Evolutionary conservation across 106 monocot genomes (phyloP), one percentile per base, ranked within the genome.

Genomic region (Allium fistulosum): DNA sequence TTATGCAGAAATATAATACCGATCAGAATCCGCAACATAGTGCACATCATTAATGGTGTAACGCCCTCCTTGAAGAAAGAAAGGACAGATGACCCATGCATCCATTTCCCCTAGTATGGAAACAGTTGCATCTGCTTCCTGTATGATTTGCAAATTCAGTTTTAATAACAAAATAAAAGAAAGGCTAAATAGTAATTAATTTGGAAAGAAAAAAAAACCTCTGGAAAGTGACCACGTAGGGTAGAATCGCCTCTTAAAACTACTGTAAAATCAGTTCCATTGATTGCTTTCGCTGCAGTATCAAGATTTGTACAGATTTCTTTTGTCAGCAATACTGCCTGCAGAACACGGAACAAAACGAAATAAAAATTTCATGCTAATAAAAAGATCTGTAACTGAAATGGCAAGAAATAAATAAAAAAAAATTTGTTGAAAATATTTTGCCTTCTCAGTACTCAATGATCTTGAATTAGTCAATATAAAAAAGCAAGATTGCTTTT

Each of bases 171-270:
- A 11, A 55, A 11, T 55, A 55, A 55, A 55, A 8, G 53, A 8
- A 55, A 55, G 7, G 15, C 11, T 11, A 55, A 55, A 37, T 5
- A 4, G 37, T 37, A 5, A 37, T 37, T 37, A 37, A 37, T 37
- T 37, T 37, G 37, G 37, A 22, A 22, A 22, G 37, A 5, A 37
- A 37, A 37, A 37, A 37, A 37, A 4, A 37, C 96, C 88, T 97
- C 86, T 59, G 92, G 96, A 68, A 97, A 97, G 74, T 97, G 96
- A 48, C 96, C 96, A 71, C 96, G 88, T 12, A 97, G 88, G n/a
- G 96, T 97, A 58, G 96, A 97, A 82, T 97, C 96, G 59, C 96
- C 96, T 84, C 96, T 81, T 53, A 97, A 75, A 63, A 97, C 92
- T 59, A 97, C 80, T 17, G 96, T 92, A 64, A 82, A 97, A 68